Evolutionary conservation across 2,329 filamentous ascomycete genomes (phyloP), one percentile per base, ranked within the genome.

Genomic region (Neofusicoccum umdonicola): DNA sequence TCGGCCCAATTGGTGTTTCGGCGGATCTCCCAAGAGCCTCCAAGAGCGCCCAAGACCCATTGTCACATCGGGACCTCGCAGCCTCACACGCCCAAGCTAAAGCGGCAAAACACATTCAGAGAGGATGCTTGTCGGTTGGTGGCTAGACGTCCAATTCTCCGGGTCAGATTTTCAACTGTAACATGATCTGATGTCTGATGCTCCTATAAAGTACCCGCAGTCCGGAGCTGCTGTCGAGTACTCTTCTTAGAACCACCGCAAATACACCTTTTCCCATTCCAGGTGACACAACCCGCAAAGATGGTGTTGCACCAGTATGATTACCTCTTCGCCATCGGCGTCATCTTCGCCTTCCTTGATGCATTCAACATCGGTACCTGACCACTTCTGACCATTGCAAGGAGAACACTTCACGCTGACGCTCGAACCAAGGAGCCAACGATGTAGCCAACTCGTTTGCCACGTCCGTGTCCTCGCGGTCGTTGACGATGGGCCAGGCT

Each of bases 311-410:
- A 80, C 65, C 81, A 89, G 70, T 88, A 83, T 67, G 83, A 87
- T 75, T 89, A 88, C 72, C 79, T 89, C 67, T 85, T 89, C 68
- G 87, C 85, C 69, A 83, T 89, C 62, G 86, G 84, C 76, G 86
- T 84, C 62, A 82, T 89, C 66, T 89, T 89, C 74, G 85, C 87
- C 66, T 85, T 87, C 72, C 83, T 89, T 45, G 87, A 89, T 73
- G 86, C 86, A 62, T 89, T 85, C 84, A 89, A 88, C 72, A 88
- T 87, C 68, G 86, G 85, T 80, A 66, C 27, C 31, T 13, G 6
- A 34, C n/a, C 15, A 13, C 4, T 19, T 1, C 6, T 34, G 19
- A 13, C 17, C 41, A 2, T 13, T 17, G 41, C 22, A 7, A 19
- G 12, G 42, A 44, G 41, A 58, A 19, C 41, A 45, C 54, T 42